Conservation (phyloP, 2,329 filamentous ascomycete species). For the Venturia pyrina region DNA sequence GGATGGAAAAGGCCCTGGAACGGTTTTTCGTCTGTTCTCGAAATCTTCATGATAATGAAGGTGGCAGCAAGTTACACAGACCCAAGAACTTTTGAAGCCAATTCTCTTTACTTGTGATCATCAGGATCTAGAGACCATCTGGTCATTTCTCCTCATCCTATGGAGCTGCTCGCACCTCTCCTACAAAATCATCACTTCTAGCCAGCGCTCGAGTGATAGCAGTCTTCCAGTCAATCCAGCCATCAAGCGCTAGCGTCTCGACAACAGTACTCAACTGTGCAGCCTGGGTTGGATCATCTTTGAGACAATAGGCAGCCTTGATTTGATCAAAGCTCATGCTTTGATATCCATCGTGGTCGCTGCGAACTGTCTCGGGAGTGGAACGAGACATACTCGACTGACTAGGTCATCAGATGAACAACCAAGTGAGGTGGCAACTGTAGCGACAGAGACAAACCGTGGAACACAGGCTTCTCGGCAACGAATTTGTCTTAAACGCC, state of each 20-base stretch:
- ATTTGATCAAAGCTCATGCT: conserved; percentile 15
- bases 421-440: not conserved
- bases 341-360: conserved; percentile 20
- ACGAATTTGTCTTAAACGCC: conserved; percentile 48
- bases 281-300: not conserved
- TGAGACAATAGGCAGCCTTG: not conserved
- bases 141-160: not conserved
- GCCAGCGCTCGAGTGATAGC: not conserved
- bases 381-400: not conserved
- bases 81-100: too few species aligned
- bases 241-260: conserved; percentile 9
- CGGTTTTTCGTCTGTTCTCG: too few species aligned
- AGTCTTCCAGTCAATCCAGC: conserved; percentile 6
- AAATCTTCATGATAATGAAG: too few species aligned
- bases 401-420: not conserved
- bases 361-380: not conserved
- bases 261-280: conserved; percentile 26
- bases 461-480: conserved; percentile 57
- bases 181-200: not conserved
- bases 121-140: too few species aligned
- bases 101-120: too few species aligned
- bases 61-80: too few species aligned
- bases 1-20: too few species aligned
- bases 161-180: not conserved
- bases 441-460: conserved; percentile 47